Base-by-base conservation (phyloP, 805 yeast genomes). In the Zygoascus tannicola region DNA sequence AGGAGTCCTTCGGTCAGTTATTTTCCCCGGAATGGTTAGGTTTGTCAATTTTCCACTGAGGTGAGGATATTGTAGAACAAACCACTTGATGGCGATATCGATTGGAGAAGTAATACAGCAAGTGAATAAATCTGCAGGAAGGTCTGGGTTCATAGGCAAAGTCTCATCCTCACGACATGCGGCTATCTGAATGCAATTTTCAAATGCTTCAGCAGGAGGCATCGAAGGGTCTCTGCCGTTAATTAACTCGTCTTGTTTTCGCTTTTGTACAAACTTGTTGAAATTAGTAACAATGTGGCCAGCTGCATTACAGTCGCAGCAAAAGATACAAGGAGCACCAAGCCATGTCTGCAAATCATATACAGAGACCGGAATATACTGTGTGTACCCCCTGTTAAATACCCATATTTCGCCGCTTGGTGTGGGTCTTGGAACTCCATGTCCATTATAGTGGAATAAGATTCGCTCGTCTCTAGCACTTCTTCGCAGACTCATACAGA, bases 361-460 rank as follows among this genome's bases (percentile, higher is more conserved):
- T n/a, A 92, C 65, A 7, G 95, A 85, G 1, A 92, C 92, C 0
- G 98, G 98, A 46, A 92, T 92, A 60, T 92, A 92, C 65, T 92
- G 98, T 1, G 98, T 92, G 60, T 88, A 92, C 1, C 95, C 95
- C 52, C 97, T 70, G 62, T 92, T 92, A 67, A 92, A 92, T 8
- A 92, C 97, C 98, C 98, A 92, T 22, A 92, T 85, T 58, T 92
- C 98, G 20, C 98, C 98, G 38, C 88, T 78, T 30, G 86, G 79
- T 0, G 98, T 92, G 0, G 98, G 97, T 55, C 86, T 86, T 0
- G 98, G 98, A 1, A 92, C 98, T 20, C 98, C 98, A 59, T 92
- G 98, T 4, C 98, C 98, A 55, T 92, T 92, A 61, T 92, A 92
- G 60, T 92, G 97, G 61, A 92, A 90, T 43, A 92, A 62, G 7